Percentiles rank a stretch among this genome's conserved stretches.
Conservation (phyloP, 805 yeast species). For the Yarrowia deformans region DNA sequence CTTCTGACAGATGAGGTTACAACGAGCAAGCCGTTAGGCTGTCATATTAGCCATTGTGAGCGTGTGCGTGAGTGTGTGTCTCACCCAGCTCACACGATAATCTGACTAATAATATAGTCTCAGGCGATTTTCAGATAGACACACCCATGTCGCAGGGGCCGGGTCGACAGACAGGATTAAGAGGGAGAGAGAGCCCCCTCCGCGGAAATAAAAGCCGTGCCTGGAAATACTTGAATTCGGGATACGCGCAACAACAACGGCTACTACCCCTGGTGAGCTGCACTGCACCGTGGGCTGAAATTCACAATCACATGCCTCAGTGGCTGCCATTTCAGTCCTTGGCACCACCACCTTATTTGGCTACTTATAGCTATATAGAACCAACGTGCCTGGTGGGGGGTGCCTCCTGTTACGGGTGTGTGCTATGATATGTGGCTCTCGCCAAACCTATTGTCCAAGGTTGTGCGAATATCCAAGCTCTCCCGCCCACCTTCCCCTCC, state of each 20-base stretch:
- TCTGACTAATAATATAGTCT: slow-evolving; percentile 5
- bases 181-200: neutral
- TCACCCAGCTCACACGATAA: slow-evolving; percentile 17
- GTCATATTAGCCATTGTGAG: neutral
- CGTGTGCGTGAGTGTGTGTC: neutral
- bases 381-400: neutral
- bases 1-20: neutral
- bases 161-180: neutral
- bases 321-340: slow-evolving; percentile 4
- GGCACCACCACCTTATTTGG: neutral
- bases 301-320: neutral
- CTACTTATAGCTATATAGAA: neutral
- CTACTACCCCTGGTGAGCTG: neutral
- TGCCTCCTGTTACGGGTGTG: neutral
- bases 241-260: too few relatives aligned
- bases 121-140: neutral
- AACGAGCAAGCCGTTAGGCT: neutral
- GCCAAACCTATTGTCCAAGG: slow-evolving; percentile 2
- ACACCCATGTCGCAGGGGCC: slow-evolving; percentile 3
- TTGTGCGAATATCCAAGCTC: neutral
- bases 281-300: neutral
- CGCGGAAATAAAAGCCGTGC: slow-evolving; percentile 4
- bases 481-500: slow-evolving; percentile 36
- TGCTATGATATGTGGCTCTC: slow-evolving; percentile 23
- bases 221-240: too few relatives aligned